Conservation (phyloP, 225 moss, liverwort and hornwort species). For the Sphagnum contortum region DNA sequence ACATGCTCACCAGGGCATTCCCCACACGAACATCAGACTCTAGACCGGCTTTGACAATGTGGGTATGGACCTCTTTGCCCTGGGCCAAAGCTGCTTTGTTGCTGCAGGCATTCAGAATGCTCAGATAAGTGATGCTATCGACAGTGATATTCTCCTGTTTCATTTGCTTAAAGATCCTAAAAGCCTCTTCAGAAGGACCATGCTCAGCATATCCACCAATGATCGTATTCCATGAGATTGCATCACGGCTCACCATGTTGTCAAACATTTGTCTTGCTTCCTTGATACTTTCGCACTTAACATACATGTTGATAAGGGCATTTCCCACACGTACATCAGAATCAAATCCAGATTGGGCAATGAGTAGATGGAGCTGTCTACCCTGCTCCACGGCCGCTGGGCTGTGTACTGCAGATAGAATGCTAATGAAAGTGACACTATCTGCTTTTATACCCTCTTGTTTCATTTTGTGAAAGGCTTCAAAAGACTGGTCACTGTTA, state of each 20-base stretch:
- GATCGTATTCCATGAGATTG: constrained; percentile 4
- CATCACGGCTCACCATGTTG: neutral
- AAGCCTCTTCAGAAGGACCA: constrained; percentile 2
- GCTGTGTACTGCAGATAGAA: neutral
- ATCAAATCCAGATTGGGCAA: neutral
- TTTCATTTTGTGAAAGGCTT: constrained; percentile 10
- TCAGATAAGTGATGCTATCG: too few species aligned
- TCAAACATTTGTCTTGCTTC: constrained; percentile 3
- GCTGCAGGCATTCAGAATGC: too few species aligned
- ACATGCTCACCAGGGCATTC: too few species aligned
- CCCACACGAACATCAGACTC: too few species aligned
- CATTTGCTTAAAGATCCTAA: constrained; percentile 2
- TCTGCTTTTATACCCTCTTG: neutral
- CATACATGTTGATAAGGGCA: constrained; percentile 4
- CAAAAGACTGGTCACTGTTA: neutral
- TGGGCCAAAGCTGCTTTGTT: too few species aligned
- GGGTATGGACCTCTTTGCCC: too few species aligned
- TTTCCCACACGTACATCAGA: neutral
- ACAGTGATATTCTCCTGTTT: too few species aligned
- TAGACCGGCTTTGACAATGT: too few species aligned
- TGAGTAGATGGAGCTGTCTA: neutral
- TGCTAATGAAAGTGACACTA: neutral
- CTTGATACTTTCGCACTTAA: constrained; percentile 3
- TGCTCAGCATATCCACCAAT: constrained; percentile 1
- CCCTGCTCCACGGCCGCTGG: neutral